phyloP scores from a whole-genome alignment of 2,329 filamentous ascomycete genomes.

The Aspergillus chevalieri region DNA sequence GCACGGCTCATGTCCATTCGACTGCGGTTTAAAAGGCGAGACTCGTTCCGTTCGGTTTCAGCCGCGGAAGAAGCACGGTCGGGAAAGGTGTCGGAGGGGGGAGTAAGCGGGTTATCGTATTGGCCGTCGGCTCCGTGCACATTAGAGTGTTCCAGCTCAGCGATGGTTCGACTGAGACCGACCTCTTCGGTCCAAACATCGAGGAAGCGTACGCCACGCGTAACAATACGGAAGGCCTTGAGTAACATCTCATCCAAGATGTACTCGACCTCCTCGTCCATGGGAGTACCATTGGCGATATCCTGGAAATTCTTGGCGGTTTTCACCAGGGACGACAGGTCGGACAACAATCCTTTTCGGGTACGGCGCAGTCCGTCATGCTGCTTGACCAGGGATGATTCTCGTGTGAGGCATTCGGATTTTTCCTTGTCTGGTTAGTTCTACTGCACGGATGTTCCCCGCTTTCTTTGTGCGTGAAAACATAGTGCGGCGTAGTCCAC shows the following conservation, averaged over 20 bases:
- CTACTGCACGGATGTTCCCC: too few relatives aligned
- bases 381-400: constrained; percentile 66
- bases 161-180: constrained; percentile 38
- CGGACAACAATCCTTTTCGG: constrained; percentile 80
- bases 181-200: constrained; percentile 68
- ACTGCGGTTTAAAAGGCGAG: constrained; percentile 27
- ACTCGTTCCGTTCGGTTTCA: constrained; percentile 25
- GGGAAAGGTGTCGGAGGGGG: constrained; percentile 34
- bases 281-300: constrained; percentile 48
- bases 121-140: constrained; percentile 11
- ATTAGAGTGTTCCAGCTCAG: constrained; percentile 29
- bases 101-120: constrained; percentile 30
- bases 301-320: constrained; percentile 80
- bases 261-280: constrained; percentile 36
- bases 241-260: constrained; percentile 88
- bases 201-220: constrained; percentile 79
- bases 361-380: constrained; percentile 71
- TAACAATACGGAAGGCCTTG: constrained; percentile 91
- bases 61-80: constrained; percentile 18
- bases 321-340: constrained; percentile 84
- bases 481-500: constrained; percentile 28
- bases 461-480: not conserved
- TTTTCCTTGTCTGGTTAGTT: constrained; percentile 58
- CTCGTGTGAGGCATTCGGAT: constrained; percentile 78
- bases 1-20: constrained; percentile 24